phyloP scores from a whole-genome alignment of 768 basidiomycete genomes.

The Lentinus tigrinus region DNA sequence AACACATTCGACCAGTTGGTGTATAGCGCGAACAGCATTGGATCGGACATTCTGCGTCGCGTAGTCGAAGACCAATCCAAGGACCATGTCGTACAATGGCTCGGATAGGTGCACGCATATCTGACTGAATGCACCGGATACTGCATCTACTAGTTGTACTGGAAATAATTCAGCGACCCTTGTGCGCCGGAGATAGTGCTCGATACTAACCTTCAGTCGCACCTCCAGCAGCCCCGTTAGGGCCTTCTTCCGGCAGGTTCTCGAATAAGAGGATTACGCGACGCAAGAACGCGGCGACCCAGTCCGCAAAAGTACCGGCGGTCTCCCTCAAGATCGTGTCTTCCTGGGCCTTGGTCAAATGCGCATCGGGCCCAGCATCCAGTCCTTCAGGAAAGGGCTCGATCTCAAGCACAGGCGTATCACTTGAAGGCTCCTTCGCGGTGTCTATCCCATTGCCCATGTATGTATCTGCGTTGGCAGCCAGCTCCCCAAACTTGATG shows the following conservation, averaged over 20 bases:
- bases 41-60: constrained; percentile 77
- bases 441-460: constrained; percentile 25
- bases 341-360: constrained; percentile 63
- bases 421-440: neutral
- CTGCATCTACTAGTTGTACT: constrained; percentile 78
- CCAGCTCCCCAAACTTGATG: constrained; percentile 70
- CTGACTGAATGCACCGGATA: constrained; percentile 71
- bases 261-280: constrained; percentile 79
- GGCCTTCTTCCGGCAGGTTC: constrained; percentile 82
- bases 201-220: constrained; percentile 55
- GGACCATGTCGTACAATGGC: constrained; percentile 71
- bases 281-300: constrained; percentile 80
- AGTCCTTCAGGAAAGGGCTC: constrained; percentile 35
- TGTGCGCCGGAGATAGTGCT: neutral
- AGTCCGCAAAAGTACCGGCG: constrained; percentile 75
- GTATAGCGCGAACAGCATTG: constrained; percentile 84
- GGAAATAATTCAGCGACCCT: constrained; percentile 2
- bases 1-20: constrained; percentile 82
- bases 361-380: constrained; percentile 37
- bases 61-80: constrained; percentile 84
- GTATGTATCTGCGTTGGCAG: constrained; percentile 24
- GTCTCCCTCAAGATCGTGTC: constrained; percentile 69
- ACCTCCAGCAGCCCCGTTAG: constrained; percentile 59
- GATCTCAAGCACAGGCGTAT: constrained; percentile 33
- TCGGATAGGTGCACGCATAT: constrained; percentile 77